Percentiles rank a stretch among this genome's conserved stretches.
Conservation (phyloP, 352 stramenopile species). For the Pythium vanterpoolii region DNA sequence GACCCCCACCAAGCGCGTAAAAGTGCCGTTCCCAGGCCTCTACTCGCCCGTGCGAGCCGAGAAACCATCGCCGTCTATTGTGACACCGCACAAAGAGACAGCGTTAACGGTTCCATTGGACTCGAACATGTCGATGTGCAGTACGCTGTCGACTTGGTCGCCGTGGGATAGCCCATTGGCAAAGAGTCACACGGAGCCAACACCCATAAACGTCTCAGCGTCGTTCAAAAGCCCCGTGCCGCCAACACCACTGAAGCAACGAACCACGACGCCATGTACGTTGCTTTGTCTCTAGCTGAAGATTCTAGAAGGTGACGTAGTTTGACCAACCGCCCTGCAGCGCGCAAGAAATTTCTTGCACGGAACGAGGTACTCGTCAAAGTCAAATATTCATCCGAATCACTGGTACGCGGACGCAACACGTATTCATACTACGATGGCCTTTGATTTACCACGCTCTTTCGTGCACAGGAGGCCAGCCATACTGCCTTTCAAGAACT, state of each 20-base stretch:
- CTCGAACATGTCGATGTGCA: constrained; percentile 20
- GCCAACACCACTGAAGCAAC: constrained; percentile 23
- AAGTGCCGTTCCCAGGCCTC: constrained; percentile 17
- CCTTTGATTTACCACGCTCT: not conserved
- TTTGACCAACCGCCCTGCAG: constrained; percentile 5
- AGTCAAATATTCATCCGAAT: constrained; percentile 15
- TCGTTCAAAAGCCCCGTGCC: constrained; percentile 25
- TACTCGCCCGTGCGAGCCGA: constrained; percentile 21
- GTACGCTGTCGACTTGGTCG: constrained; percentile 17
- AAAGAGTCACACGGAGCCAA: not conserved
- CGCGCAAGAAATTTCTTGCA: constrained; percentile 18
- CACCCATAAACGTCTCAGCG: constrained; percentile 4
- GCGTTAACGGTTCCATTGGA: not conserved
- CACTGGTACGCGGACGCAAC: constrained; percentile 2
- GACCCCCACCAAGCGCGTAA: constrained; percentile 10
- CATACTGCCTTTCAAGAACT: constrained; percentile 40
- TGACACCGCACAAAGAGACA: constrained; percentile 8
- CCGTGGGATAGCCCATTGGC: constrained; percentile 20
- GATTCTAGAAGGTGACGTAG: not conserved
- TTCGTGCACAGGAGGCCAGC: constrained; percentile 4
- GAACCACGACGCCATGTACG: constrained; percentile 24
- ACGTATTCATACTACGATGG: not conserved
- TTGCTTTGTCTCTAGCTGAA: not conserved
- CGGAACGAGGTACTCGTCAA: constrained; percentile 22
- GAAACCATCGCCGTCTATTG: not conserved